Conservation (phyloP, 805 yeast genomes). For the Starmerella cellae region DNA sequence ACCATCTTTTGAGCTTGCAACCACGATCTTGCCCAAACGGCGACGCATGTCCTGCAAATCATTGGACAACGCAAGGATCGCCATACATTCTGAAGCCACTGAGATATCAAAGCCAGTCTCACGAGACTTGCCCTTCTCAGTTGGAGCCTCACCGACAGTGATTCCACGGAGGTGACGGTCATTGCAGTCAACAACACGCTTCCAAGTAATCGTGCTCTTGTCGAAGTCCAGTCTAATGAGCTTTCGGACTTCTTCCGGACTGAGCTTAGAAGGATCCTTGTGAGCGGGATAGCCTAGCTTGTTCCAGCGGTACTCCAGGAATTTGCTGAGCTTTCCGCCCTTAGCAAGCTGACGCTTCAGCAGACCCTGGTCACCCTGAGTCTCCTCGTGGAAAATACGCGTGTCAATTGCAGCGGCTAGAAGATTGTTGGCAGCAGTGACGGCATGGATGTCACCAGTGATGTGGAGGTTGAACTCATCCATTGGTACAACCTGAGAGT, state of each 20-base stretch:
- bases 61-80: conserved; percentile 73
- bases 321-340: conserved; percentile 60
- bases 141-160: conserved; percentile 82
- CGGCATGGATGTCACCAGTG: conserved; percentile 96
- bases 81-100: conserved; percentile 95
- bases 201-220: conserved; percentile 80
- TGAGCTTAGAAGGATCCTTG: conserved; percentile 58
- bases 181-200: conserved; percentile 87
- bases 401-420: conserved; percentile 95
- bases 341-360: conserved; percentile 71
- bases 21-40: conserved; percentile 78
- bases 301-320: conserved; percentile 42
- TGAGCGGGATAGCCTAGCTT: conserved; percentile 67
- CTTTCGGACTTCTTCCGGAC: conserved; percentile 54
- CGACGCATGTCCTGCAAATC: conserved; percentile 72
- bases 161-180: conserved; percentile 83
- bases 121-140: conserved; percentile 80
- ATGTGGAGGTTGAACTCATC: conserved; percentile 96
- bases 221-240: conserved; percentile 81
- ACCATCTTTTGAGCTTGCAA: conserved; percentile 64
- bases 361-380: conserved; percentile 60
- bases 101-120: conserved; percentile 89
- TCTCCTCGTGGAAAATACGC: conserved; percentile 85
- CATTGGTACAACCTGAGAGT: conserved; percentile 96
- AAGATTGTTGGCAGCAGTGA: conserved; percentile 82